phyloP scores from a whole-genome alignment of 495 filamentous ascomycete species.

The Penicillium argentinense region DNA sequence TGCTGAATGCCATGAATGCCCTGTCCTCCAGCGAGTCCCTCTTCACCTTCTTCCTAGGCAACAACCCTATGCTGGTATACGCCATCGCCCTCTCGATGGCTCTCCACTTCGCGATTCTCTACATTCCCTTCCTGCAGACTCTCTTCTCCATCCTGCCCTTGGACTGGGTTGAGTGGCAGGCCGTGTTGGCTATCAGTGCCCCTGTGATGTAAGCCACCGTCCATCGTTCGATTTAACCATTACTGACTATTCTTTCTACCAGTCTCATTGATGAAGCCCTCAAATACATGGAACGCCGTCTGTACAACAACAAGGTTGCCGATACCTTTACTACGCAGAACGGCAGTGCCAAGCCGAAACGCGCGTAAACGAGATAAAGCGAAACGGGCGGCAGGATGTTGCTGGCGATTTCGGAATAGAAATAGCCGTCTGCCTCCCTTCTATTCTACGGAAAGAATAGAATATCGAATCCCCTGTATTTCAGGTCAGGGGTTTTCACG shows the following conservation, averaged over 20 bases:
- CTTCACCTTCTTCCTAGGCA: conserved; percentile 88
- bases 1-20: conserved; percentile 99
- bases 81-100: conserved; percentile 94
- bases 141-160: conserved; percentile 92
- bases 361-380: conserved; percentile 32
- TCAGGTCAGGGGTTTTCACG: too few species aligned
- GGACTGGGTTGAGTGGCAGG: conserved; percentile 89
- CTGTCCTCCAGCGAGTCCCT: conserved; percentile 94
- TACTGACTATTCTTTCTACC: conserved; percentile 1
- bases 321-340: conserved; percentile 27
- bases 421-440: conserved; percentile 2
- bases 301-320: conserved; percentile 38
- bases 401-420: conserved; percentile 9
- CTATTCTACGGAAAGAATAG: not conserved
- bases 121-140: conserved; percentile 83
- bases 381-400: conserved; percentile 5
- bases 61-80: conserved; percentile 96
- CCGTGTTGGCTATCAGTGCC: conserved; percentile 82
- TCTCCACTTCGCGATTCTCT: conserved; percentile 91
- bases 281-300: conserved; percentile 75
- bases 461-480: too few species aligned
- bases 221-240: too few species aligned
- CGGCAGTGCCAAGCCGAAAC: conserved; percentile 41
- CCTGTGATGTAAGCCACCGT: conserved; percentile 82
- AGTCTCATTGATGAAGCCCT: conserved; percentile 88